A percentile compares a stretch with the other conserved stretches of the same genome.
phyloP scores from a whole-genome alignment of 164 flowering plant genomes.

The Taxillus chinensis region DNA sequence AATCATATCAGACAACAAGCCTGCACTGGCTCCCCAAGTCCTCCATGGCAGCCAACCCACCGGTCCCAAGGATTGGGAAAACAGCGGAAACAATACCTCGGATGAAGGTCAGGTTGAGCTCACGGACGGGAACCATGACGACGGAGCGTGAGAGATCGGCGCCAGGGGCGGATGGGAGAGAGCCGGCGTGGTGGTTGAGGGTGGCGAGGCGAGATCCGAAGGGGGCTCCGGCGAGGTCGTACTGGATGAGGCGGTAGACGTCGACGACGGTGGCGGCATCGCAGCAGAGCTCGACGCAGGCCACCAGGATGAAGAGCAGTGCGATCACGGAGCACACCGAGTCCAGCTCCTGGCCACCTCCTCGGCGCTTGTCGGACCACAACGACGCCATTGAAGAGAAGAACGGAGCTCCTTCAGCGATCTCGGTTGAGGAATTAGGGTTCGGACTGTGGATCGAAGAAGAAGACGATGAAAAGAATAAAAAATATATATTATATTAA shows the following conservation, averaged over 20 bases:
- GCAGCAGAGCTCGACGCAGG: constrained; percentile 74
- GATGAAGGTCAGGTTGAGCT: constrained; percentile 48
- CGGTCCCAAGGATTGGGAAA: too few relatives aligned
- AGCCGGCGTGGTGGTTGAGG: constrained; percentile 82
- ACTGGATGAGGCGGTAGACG: constrained; percentile 93
- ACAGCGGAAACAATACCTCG: constrained; percentile 26
- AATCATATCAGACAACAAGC: too few relatives aligned
- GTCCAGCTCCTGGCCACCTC: constrained; percentile 28
- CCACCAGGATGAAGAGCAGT: constrained; percentile 48
- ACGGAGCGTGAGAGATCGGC: constrained; percentile 86
- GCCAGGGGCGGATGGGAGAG: constrained; percentile 40
- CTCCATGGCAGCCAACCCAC: too few relatives aligned
- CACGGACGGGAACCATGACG: constrained; percentile 60
- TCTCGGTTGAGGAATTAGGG: too few relatives aligned
- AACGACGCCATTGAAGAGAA: constrained; percentile 16
- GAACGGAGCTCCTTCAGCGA: too few relatives aligned
- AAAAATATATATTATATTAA: too few relatives aligned
- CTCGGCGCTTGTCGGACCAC: constrained; percentile 14
- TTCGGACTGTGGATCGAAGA: too few relatives aligned
- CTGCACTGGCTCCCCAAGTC: too few relatives aligned
- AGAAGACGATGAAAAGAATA: too few relatives aligned
- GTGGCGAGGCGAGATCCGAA: constrained; percentile 82
- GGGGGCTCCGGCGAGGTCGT: constrained; percentile 83
- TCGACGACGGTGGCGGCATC: constrained; percentile 93
- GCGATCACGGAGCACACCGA: constrained; percentile 47